Percentiles rank a stretch among this genome's conserved stretches.
phyloP scores from a whole-genome alignment of 2,329 filamentous ascomycete genomes.

The Westerdykella sp. region DNA sequence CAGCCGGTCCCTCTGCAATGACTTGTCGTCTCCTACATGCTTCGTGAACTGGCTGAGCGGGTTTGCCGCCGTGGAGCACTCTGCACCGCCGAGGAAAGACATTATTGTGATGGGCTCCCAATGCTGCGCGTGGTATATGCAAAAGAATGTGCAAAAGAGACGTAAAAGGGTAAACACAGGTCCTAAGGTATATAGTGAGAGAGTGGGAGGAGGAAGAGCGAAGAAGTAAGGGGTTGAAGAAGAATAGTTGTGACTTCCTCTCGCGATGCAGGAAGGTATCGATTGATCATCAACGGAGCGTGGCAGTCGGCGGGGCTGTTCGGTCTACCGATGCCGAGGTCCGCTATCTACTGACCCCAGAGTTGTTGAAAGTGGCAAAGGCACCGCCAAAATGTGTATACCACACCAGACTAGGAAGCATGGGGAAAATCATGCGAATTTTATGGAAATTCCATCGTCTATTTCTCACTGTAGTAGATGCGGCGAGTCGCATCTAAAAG shows the following conservation, averaged over 20 bases:
- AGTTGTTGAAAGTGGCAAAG: not conserved
- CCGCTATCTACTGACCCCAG: not conserved
- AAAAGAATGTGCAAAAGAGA: not conserved
- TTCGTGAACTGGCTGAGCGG: slow-evolving; percentile 97
- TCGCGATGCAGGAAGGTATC: not conserved
- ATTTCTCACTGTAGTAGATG: too few relatives aligned
- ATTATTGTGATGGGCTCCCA: slow-evolving; percentile 48
- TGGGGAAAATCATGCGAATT: not conserved
- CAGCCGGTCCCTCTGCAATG: slow-evolving; percentile 82
- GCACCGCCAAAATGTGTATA: not conserved
- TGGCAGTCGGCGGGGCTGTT: not conserved
- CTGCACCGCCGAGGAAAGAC: slow-evolving; percentile 93
- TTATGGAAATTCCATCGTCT: too few relatives aligned
- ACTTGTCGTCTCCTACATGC: slow-evolving; percentile 93
- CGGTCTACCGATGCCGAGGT: not conserved
- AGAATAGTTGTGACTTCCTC: not conserved
- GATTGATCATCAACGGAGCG: slow-evolving; percentile 1
- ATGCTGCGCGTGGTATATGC: not conserved
- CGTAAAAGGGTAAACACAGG: not conserved
- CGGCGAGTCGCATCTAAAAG: too few relatives aligned
- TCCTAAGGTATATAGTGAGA: not conserved
- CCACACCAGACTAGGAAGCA: not conserved
- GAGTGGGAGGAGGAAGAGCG: not conserved
- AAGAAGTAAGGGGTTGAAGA: too few relatives aligned
- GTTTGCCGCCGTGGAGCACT: slow-evolving; percentile 94